These are phyloP conservation scores for Ceratocystis huliohia DNA, from an alignment of 2,329 filamentous ascomycete species.

Conservation along the genomic window DNA sequence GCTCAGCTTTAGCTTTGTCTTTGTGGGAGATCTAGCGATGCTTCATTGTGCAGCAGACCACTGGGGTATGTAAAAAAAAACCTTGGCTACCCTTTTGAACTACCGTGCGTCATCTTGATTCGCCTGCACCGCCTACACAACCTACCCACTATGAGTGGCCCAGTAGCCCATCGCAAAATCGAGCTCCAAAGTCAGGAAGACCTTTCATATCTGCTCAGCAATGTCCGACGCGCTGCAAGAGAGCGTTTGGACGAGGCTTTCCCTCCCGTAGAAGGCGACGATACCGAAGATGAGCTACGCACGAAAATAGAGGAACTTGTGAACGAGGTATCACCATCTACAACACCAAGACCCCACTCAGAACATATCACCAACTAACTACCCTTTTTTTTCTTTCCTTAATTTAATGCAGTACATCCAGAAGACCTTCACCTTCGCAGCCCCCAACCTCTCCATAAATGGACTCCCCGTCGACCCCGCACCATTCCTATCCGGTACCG, in stretches of 20 bases:
- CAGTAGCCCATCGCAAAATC: slow-evolving; percentile 53
- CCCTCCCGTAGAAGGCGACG: slow-evolving; percentile 41
- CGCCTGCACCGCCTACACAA: not conserved
- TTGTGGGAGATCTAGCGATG: not conserved
- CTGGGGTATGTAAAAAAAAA: not conserved
- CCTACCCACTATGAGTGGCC: slow-evolving; percentile 27
- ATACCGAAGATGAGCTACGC: slow-evolving; percentile 43
- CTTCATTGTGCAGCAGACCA: not conserved
- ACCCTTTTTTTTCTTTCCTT: not conserved
- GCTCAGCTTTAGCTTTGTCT: not conserved
- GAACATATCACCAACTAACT: not conserved
- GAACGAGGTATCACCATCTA: slow-evolving; percentile 36
- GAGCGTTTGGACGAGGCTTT: slow-evolving; percentile 56
- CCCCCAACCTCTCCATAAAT: slow-evolving; percentile 51
- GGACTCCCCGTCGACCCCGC: slow-evolving; percentile 39
- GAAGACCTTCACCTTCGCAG: slow-evolving; percentile 45
- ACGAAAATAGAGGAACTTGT: slow-evolving; percentile 47
- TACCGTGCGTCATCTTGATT: not conserved
- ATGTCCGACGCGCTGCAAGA: slow-evolving; percentile 54
- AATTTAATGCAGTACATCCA: slow-evolving; percentile 41
- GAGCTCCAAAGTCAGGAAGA: slow-evolving; percentile 68
- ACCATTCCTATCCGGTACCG: slow-evolving; percentile 29
- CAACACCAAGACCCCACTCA: not conserved
- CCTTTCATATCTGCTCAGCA: slow-evolving; percentile 55
- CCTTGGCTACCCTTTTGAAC: not conserved